Conservation (phyloP, 192 early-diverging fungal species). For the Entrophospora sp. region DNA sequence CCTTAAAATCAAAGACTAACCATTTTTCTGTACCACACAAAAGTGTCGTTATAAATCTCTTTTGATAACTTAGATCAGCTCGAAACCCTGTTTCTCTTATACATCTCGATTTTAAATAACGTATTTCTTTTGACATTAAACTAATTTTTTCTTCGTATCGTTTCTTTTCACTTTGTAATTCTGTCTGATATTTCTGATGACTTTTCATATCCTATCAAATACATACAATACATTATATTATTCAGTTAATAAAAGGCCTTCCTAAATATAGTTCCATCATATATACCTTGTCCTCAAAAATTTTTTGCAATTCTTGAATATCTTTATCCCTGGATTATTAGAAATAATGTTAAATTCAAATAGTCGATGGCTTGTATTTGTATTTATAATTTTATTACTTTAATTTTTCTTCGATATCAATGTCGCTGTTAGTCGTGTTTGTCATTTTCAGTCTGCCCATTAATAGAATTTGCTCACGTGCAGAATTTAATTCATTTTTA, state of each 20-base stretch:
- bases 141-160: neutral
- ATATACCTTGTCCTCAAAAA: neutral
- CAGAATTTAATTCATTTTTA: neutral
- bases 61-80: slow-evolving; percentile 16
- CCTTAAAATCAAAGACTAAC: neutral
- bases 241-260: neutral
- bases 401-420: neutral
- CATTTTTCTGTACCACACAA: slow-evolving; percentile 11
- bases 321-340: neutral
- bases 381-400: neutral
- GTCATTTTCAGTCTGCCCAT: neutral
- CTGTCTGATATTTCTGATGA: neutral
- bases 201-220: neutral
- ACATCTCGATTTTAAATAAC: slow-evolving; percentile 8
- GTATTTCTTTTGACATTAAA: slow-evolving; percentile 1
- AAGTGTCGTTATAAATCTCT: slow-evolving; percentile 6
- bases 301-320: neutral
- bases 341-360: neutral
- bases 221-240: neutral
- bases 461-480: neutral
- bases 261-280: neutral
- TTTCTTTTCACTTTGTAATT: neutral
- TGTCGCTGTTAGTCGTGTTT: neutral
- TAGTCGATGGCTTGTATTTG: neutral
- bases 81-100: slow-evolving; percentile 12